Evolutionary conservation across 495 filamentous ascomycete genomes (phyloP), one percentile per base, ranked within the genome.

Genomic region (Aspergillus sclerotiicarbonarius): DNA sequence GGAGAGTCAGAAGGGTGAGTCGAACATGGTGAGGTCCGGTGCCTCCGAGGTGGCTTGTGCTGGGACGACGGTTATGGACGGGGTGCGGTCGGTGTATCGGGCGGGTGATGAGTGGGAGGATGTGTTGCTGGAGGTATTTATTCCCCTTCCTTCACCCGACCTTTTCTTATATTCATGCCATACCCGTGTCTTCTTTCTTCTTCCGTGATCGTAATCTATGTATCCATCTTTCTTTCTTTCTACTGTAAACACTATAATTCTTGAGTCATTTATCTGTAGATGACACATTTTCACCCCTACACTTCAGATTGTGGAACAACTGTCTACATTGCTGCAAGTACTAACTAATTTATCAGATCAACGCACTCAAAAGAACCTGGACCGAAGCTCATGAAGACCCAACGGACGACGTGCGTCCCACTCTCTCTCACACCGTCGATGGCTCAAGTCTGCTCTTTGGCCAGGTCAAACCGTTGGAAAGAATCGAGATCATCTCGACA

Each of bases 381-480:
- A 39, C n/a, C 16, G 25, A 53, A 15, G 21, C 59, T 0, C 54
- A 44, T 6, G 54, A 57, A 16, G 53, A 57, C 5, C 21, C 15
- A 9, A 13, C 10, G 0, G 46, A 60, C 18, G n/a, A 49, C 29
- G 10, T 53, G 9, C 43, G 25, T 16, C 50, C 41, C 33, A 13
- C 30, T 8, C 21, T 20, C 1, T 50, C 59, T 12, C 45, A 61
- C 8, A 48, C 43, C 12, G 59, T 53, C 4, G 59, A 61, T 6
- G 59, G 59, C 20, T 48, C 59, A 6, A 57, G 59, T 13, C 44
- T 61, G 31, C 54, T 61, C 3, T 61, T 61, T 45, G 43, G 53
- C 10, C 54, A 61, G 6, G 59, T 54, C 7, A 33, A 54, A n/a
- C 49, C 33, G 9, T 46, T 57, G 1, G 59, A 57, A 9, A 18